phyloP scores from a whole-genome alignment of 768 basidiomycete genomes.

The Dioszegia hungarica region DNA sequence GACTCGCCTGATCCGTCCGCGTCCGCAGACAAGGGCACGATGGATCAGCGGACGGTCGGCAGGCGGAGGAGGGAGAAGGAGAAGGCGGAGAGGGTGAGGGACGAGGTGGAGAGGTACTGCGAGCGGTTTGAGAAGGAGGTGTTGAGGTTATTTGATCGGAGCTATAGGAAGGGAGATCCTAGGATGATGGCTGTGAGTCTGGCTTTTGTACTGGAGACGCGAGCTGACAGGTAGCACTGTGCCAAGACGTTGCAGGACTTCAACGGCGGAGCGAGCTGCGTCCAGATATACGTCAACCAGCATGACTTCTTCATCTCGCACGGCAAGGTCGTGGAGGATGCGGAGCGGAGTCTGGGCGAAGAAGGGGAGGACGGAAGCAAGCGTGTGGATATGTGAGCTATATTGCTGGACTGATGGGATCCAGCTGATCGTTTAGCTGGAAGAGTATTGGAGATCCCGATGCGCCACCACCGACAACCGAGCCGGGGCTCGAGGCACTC shows the following conservation, averaged over 20 bases:
- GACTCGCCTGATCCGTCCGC: background rate
- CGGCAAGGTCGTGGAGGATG: conserved; percentile 65
- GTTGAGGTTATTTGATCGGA: conserved; percentile 88
- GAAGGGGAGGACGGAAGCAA: conserved; percentile 12
- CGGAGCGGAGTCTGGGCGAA: conserved; percentile 52
- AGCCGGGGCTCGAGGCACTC: conserved; percentile 71
- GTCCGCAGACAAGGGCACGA: background rate
- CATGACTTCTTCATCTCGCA: conserved; percentile 94
- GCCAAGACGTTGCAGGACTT: conserved; percentile 95
- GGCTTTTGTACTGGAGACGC: background rate
- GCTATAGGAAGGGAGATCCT: conserved; percentile 93
- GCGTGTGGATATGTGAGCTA: conserved; percentile 22
- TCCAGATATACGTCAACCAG: conserved; percentile 98
- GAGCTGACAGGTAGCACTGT: conserved; percentile 66
- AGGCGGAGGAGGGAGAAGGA: conserved; percentile 64
- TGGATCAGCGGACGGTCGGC: background rate
- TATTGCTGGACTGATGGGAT: background rate
- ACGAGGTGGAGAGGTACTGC: conserved; percentile 92
- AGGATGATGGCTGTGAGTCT: conserved; percentile 94
- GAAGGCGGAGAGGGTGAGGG: conserved; percentile 68
- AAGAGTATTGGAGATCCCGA: conserved; percentile 71
- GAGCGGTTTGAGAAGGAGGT: conserved; percentile 99
- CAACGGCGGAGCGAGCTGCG: conserved; percentile 93
- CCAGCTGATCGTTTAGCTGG: conserved; percentile 61
- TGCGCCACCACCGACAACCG: conserved; percentile 66